Evolutionary conservation across 129 eudicot species (phyloP).

Genomic region (Deinandra increscens): DNA sequence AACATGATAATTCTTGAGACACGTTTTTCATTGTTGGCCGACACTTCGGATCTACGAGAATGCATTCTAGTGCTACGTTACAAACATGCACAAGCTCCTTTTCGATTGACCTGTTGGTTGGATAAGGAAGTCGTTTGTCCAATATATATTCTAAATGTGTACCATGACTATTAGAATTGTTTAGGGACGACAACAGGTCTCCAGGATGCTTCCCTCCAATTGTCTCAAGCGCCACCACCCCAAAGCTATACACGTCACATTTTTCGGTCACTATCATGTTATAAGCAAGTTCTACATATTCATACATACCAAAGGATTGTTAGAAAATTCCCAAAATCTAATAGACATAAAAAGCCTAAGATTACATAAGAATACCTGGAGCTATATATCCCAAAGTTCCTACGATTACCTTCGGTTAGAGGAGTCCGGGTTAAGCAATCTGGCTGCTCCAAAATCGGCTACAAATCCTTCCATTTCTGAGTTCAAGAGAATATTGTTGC

Average conservation of each 20-base stretch:
- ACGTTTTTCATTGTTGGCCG: conserved; percentile 27
- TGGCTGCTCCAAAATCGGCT: conserved; percentile 31
- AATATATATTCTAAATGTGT: conserved; percentile 12
- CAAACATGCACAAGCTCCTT: conserved; percentile 15
- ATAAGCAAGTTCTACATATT: conserved; percentile 33
- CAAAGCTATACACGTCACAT: conserved; percentile 42
- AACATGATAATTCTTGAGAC: conserved; percentile 15
- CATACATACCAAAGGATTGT: background rate
- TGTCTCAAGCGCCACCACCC: conserved; percentile 37
- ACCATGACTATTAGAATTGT: background rate
- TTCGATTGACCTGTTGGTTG: conserved; percentile 13
- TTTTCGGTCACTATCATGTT: conserved; percentile 18
- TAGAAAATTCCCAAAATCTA: background rate
- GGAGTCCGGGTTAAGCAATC: conserved; percentile 16
- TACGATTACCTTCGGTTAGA: background rate
- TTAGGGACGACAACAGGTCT: conserved; percentile 22
- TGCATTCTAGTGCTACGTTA: conserved; percentile 15
- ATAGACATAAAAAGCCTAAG: background rate
- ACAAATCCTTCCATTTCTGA: conserved; percentile 24
- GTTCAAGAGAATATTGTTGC: conserved; percentile 41
- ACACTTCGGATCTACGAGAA: conserved; percentile 7
- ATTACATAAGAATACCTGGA: conserved; percentile 20
- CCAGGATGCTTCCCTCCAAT: conserved; percentile 45
- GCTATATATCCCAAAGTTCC: conserved; percentile 29
- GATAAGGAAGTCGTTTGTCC: conserved; percentile 33